Conservation (phyloP, 2,329 filamentous ascomycete species). For the Cryphonectria nitschkei region DNA sequence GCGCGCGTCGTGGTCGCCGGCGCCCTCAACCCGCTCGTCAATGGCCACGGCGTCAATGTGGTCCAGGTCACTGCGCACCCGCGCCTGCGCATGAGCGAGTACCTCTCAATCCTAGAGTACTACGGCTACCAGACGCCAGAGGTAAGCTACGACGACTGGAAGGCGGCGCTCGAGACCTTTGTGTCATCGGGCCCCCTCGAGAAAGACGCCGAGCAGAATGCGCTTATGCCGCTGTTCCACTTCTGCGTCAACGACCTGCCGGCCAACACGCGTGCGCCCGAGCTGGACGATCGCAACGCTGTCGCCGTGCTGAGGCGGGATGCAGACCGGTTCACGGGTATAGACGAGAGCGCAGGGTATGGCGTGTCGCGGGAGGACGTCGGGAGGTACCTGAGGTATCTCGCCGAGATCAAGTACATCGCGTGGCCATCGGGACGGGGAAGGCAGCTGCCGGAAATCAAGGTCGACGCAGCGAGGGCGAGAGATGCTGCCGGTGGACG, state of each 20-base stretch:
- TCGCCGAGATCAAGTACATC: slow-evolving; percentile 67
- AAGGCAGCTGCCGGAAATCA: slow-evolving; percentile 39
- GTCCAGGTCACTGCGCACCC: slow-evolving; percentile 82
- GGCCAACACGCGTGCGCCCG: slow-evolving; percentile 69
- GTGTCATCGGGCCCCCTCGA: slow-evolving; percentile 60
- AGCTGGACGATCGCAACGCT: slow-evolving; percentile 75
- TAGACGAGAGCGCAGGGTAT: slow-evolving; percentile 45
- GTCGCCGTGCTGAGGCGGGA: slow-evolving; percentile 66
- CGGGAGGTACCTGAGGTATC: slow-evolving; percentile 66
- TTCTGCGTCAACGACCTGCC: slow-evolving; percentile 74
- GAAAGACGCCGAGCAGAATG: slow-evolving; percentile 67
- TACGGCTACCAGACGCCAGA: slow-evolving; percentile 75
- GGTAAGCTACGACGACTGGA: slow-evolving; percentile 72
- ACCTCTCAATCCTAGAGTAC: slow-evolving; percentile 67
- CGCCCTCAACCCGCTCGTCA: slow-evolving; percentile 63
- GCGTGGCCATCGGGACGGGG: slow-evolving; percentile 45
- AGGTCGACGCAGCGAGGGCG: slow-evolving; percentile 34
- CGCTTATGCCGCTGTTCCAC: slow-evolving; percentile 75
- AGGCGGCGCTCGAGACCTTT: slow-evolving; percentile 67
- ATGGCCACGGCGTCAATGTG: slow-evolving; percentile 53
- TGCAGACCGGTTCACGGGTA: slow-evolving; percentile 58
- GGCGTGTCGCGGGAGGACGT: slow-evolving; percentile 64
- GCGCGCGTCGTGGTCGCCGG: slow-evolving; percentile 77
- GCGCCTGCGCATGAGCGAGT: slow-evolving; percentile 76
- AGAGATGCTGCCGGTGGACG: slow-evolving; percentile 35